Percentiles rank a stretch among this genome's conserved stretches.
phyloP scores from a whole-genome alignment of 306 rosid species.

The Acacia confusa region DNA sequence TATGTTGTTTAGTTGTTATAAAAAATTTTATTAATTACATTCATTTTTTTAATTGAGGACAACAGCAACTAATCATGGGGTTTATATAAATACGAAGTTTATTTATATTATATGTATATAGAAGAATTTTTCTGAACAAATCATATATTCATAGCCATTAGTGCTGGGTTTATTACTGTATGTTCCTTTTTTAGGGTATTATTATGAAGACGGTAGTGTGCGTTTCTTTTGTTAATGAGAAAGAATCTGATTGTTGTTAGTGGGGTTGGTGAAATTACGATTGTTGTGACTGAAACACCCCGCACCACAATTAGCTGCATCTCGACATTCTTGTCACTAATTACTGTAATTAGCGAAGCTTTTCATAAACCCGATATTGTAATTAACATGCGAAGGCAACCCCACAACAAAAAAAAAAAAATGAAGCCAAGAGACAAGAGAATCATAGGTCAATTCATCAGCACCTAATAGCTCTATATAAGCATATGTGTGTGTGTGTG shows the following conservation, averaged over 20 bases:
- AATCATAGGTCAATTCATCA: background rate
- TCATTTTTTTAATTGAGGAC: too few relatives aligned
- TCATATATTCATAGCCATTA: too few relatives aligned
- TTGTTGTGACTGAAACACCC: background rate
- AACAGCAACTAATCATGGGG: too few relatives aligned
- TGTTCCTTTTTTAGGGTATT: too few relatives aligned
- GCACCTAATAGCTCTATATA: background rate
- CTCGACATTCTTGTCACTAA: slow-evolving; percentile 17
- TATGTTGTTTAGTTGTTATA: too few relatives aligned
- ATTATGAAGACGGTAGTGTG: too few relatives aligned
- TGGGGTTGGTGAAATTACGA: slow-evolving; percentile 1
- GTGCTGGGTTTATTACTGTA: too few relatives aligned
- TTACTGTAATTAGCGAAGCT: background rate
- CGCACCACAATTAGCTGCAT: background rate
- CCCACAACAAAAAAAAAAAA: background rate
- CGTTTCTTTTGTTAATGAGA: background rate
- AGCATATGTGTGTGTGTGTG: background rate
- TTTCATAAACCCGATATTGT: background rate
- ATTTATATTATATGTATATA: too few relatives aligned
- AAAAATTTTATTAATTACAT: fast-evolving
- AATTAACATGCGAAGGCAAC: background rate
- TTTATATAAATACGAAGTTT: too few relatives aligned
- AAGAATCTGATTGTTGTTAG: background rate
- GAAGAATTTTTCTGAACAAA: too few relatives aligned
- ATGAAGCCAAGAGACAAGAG: background rate